A percentile compares a stretch with the other conserved stretches of the same genome.
Evolutionary conservation across 208 protist genomes (phyloP).

Genomic region (Trypanosoma avium): DNA sequence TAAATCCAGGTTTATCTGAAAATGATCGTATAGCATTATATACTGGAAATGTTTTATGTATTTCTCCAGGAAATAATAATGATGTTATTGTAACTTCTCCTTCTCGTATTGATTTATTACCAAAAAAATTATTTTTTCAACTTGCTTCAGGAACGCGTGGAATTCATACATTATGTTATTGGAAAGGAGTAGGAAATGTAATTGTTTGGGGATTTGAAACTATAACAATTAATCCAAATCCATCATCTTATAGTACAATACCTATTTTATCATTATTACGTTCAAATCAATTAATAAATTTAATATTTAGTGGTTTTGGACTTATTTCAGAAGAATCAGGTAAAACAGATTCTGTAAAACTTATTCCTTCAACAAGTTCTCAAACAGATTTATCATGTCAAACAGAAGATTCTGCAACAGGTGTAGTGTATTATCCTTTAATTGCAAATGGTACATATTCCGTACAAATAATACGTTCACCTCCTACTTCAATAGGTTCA

Average conservation of each 20-base stretch:
- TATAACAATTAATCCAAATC: constrained; percentile 60
- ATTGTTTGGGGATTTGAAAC: constrained; percentile 77
- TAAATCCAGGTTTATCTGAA: constrained; percentile 17
- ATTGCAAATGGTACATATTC: constrained; percentile 73
- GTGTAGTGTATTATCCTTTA: constrained; percentile 45
- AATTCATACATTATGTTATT: constrained; percentile 36
- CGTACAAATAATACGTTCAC: constrained; percentile 44
- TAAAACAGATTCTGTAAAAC: constrained; percentile 60
- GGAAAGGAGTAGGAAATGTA: not conserved
- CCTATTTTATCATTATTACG: constrained; percentile 22
- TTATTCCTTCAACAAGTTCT: constrained; percentile 34
- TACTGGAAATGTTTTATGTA: constrained; percentile 60
- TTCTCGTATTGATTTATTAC: constrained; percentile 46
- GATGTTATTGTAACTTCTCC: constrained; percentile 44
- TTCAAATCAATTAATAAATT: constrained; percentile 50
- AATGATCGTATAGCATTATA: constrained; percentile 68
- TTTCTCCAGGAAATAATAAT: constrained; percentile 18
- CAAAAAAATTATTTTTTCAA: constrained; percentile 47
- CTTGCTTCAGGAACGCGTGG: constrained; percentile 43
- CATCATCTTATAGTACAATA: constrained; percentile 38
- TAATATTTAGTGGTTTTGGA: constrained; percentile 78
- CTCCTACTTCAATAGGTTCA: not conserved
- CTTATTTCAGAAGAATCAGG: constrained; percentile 30
- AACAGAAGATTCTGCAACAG: constrained; percentile 23
- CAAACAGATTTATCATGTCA: constrained; percentile 28